These are phyloP conservation scores for Bretschneidera sinensis DNA, from an alignment of 345 rosid species.

Conservation along the genomic window DNA sequence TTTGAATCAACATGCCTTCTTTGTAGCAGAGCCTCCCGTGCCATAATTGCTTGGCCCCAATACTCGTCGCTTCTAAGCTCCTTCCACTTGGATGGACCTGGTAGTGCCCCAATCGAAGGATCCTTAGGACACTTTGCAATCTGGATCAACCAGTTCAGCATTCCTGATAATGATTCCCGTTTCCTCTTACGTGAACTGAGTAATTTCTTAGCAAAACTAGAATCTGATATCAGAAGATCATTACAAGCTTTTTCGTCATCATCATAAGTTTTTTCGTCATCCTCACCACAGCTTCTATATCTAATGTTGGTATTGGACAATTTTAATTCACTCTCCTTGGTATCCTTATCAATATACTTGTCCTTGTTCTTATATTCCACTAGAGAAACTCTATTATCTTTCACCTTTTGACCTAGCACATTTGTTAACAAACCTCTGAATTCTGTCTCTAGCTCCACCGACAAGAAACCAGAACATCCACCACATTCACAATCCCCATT, in stretches of 20 bases:
- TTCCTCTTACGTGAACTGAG: conserved; percentile 35
- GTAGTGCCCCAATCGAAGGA: conserved; percentile 40
- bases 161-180: conserved; percentile 31
- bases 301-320: conserved; percentile 14
- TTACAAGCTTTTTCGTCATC: conserved; percentile 21
- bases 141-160: conserved; percentile 61
- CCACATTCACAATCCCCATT: conserved; percentile 15
- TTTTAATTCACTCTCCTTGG: conserved; percentile 12
- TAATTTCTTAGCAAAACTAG: conserved; percentile 13
- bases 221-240: conserved; percentile 11
- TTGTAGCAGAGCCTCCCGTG: conserved; percentile 39
- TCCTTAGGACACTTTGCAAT: conserved; percentile 46
- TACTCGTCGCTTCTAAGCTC: conserved; percentile 23
- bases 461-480: conserved; percentile 23
- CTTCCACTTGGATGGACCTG: conserved; percentile 41
- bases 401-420: conserved; percentile 14
- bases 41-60: conserved; percentile 46
- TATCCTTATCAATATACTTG: conserved; percentile 2
- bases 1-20: conserved; percentile 22
- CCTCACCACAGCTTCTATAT: conserved; percentile 5
- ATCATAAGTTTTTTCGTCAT: conserved; percentile 20
- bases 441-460: conserved; percentile 37
- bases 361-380: conserved; percentile 14
- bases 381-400: conserved; percentile 21
- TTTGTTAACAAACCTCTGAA: conserved; percentile 39